These are phyloP conservation scores for Cornus controversa DNA, from an alignment of 148 eudicot genomes.

Conservation along the genomic window DNA sequence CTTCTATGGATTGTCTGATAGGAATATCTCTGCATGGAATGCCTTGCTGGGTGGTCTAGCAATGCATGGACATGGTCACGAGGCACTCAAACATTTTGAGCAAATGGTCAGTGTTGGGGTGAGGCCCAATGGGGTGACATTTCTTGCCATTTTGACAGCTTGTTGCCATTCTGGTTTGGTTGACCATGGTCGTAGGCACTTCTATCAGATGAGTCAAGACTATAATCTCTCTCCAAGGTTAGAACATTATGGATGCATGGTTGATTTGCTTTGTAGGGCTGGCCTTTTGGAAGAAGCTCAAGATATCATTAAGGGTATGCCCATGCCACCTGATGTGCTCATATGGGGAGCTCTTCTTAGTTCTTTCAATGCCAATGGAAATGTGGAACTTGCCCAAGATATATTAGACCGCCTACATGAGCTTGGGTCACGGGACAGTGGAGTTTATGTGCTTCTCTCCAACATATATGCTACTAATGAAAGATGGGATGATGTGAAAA, in stretches of 20 bases:
- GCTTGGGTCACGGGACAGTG: conserved; percentile 6
- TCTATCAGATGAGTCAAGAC: not conserved
- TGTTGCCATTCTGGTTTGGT: not conserved
- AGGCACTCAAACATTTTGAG: conserved; percentile 10
- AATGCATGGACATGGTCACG: conserved; percentile 4
- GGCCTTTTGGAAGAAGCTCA: not conserved
- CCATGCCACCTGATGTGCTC: conserved; percentile 1
- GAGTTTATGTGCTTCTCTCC: conserved; percentile 6
- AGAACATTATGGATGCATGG: conserved; percentile 14
- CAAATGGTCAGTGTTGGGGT: not conserved
- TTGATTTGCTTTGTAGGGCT: not conserved
- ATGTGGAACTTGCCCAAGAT: not conserved
- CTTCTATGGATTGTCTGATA: not conserved
- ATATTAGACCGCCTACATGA: not conserved
- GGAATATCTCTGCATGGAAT: not conserved
- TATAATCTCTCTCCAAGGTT: conserved; percentile 5
- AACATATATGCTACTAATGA: not conserved
- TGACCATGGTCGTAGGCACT: not conserved
- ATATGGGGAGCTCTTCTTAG: conserved; percentile 1
- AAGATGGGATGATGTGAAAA: conserved; percentile 9
- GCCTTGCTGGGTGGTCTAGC: not conserved
- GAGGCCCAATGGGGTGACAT: conserved; percentile 11
- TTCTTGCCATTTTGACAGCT: conserved; percentile 12
- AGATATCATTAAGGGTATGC: not conserved
- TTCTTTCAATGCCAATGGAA: not conserved